phyloP scores from a whole-genome alignment of 1,284 basidiomycete genomes.

The Papiliotrema flavescens region DNA sequence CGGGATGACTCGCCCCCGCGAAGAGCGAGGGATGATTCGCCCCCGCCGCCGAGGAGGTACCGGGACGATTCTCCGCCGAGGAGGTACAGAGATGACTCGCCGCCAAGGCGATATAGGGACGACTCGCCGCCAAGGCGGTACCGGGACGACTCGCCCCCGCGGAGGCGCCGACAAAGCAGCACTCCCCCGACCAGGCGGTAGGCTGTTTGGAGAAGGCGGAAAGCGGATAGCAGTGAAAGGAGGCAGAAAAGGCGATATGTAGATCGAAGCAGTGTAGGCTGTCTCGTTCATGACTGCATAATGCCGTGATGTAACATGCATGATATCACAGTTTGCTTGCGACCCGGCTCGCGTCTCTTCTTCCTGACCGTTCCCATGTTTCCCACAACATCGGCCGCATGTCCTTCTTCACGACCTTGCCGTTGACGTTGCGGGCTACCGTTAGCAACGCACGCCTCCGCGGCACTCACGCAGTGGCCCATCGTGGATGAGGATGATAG shows the following conservation, averaged over 20 bases:
- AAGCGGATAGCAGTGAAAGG: too few species aligned
- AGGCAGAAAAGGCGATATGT: too few species aligned
- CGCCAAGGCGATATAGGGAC: slow-evolving; percentile 15
- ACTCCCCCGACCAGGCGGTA: slow-evolving; percentile 13
- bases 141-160: slow-evolving; percentile 1
- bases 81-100: slow-evolving; percentile 16
- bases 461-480: slow-evolving; percentile 24
- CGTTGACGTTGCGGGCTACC: slow-evolving; percentile 35
- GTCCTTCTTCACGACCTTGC: slow-evolving; percentile 36
- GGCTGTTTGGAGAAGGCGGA: background rate
- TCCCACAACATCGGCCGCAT: slow-evolving; percentile 21
- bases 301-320: background rate
- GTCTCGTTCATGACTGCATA: background rate
- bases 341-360: background rate
- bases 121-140: slow-evolving; percentile 17
- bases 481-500: slow-evolving; percentile 20
- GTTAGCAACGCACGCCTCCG: background rate
- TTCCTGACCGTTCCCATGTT: slow-evolving; percentile 20
- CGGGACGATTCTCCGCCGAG: slow-evolving; percentile 3
- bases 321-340: background rate
- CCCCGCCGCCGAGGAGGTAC: slow-evolving; percentile 9
- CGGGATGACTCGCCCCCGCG: slow-evolving; percentile 18
- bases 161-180: slow-evolving; percentile 7
- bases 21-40: slow-evolving; percentile 4
- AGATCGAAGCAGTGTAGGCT: too few species aligned